Evolutionary conservation across 306 rosid species (phyloP).

Genomic region (Vigna radiata): DNA sequence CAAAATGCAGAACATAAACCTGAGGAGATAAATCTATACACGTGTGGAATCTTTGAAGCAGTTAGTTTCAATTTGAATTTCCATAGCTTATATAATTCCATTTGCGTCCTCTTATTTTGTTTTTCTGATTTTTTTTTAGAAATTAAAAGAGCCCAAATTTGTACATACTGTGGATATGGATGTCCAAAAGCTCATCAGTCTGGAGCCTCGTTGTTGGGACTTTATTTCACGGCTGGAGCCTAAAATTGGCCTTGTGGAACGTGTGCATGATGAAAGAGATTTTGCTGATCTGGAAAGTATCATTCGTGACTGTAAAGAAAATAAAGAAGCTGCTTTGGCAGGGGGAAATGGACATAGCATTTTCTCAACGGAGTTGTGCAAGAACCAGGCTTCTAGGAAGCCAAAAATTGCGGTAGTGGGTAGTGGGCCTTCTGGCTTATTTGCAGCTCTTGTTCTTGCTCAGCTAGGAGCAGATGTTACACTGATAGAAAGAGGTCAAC

Average conservation of each 20-base stretch:
- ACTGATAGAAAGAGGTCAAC: constrained; percentile 96
- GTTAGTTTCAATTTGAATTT: constrained; percentile 28
- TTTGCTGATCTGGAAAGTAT: constrained; percentile 67
- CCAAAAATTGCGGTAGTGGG: constrained; percentile 90
- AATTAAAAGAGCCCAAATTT: constrained; percentile 87
- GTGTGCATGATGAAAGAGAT: constrained; percentile 51
- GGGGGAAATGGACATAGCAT: constrained; percentile 49
- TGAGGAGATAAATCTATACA: background rate
- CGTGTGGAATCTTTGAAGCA: constrained; percentile 2
- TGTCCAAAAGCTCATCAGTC: constrained; percentile 68
- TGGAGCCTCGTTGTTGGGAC: constrained; percentile 88
- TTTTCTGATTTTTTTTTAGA: constrained; percentile 54
- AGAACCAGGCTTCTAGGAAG: constrained; percentile 45
- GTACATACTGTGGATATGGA: constrained; percentile 94
- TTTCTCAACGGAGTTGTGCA: constrained; percentile 45
- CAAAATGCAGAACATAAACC: constrained; percentile 23
- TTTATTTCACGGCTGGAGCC: constrained; percentile 83
- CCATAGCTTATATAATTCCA: background rate
- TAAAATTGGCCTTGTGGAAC: constrained; percentile 84
- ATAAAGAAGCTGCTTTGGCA: constrained; percentile 29
- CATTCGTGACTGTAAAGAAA: constrained; percentile 57
- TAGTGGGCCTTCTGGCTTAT: constrained; percentile 93
- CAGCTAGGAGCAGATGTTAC: constrained; percentile 94
- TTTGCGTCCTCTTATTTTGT: constrained; percentile 36
- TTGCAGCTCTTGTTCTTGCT: constrained; percentile 90